Conservation (phyloP, 352 stramenopile genomes). For the Plasmopara muralis region DNA sequence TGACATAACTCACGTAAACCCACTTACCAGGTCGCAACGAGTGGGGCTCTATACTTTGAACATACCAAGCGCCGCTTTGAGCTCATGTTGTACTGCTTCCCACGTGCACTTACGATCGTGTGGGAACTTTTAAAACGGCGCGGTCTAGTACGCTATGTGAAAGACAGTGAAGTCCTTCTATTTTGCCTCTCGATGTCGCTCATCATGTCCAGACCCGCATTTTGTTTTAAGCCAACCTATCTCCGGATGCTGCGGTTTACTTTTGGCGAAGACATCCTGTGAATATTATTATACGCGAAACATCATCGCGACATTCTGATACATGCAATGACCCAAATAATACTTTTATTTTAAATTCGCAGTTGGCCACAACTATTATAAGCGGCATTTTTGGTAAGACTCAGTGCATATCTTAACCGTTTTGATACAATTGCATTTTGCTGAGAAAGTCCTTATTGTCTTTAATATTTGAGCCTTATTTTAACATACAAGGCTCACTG, state of each 20-base stretch:
- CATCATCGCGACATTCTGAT: too few species aligned
- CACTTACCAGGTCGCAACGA: conserved; percentile 42
- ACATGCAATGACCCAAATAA: too few species aligned
- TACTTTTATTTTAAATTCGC: too few species aligned
- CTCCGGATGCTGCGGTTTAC: conserved; percentile 74
- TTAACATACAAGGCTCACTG: too few species aligned
- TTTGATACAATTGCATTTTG: too few species aligned
- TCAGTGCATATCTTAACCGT: too few species aligned
- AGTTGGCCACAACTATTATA: too few species aligned
- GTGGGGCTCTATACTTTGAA: conserved; percentile 65
- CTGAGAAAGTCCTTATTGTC: too few species aligned
- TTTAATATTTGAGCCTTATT: too few species aligned
- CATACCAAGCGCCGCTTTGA: conserved; percentile 76
- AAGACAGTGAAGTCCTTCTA: conserved; percentile 68
- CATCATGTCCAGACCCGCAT: conserved; percentile 75
- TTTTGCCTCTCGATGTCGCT: conserved; percentile 81
- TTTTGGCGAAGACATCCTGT: conserved; percentile 76
- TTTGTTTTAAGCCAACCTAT: conserved; percentile 84
- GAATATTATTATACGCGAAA: conserved; percentile 5
- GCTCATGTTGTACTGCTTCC: conserved; percentile 80
- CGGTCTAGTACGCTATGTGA: conserved; percentile 63
- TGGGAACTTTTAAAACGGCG: conserved; percentile 71
- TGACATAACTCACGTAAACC: neutral
- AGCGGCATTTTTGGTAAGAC: too few species aligned
- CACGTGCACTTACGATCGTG: conserved; percentile 69